A percentile compares a stretch with the other conserved stretches of the same genome.
Conservation (phyloP, 176 grass and related monocot species). For the Carex parvula region DNA sequence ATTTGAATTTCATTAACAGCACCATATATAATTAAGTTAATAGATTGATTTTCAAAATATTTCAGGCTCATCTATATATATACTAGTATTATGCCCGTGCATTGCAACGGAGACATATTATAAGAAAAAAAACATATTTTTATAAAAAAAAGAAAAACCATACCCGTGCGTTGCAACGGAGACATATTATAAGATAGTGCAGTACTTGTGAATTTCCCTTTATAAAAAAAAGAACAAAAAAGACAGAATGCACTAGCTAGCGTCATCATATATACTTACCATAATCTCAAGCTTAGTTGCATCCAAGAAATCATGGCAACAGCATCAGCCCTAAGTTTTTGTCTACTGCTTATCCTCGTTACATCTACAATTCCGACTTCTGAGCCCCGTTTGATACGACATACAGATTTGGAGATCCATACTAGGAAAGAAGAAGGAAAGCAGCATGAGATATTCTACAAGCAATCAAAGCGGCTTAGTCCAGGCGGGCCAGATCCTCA, state of each 20-base stretch:
- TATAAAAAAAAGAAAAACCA: no score
- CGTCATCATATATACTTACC: background rate
- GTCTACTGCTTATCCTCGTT: conserved; percentile 11
- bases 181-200: background rate
- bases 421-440: background rate
- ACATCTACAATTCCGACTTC: conserved; percentile 3
- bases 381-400: background rate
- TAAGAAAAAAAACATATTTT: no score
- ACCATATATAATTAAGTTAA: background rate
- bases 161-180: no score
- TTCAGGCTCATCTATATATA: no score
- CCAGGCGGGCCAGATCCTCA: conserved; percentile 73
- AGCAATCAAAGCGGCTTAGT: conserved; percentile 48
- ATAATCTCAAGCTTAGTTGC: conserved; percentile 13
- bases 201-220: no score
- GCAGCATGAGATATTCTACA: background rate
- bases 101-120: no score
- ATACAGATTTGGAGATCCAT: background rate
- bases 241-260: no score
- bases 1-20: no score
- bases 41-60: background rate
- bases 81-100: no score
- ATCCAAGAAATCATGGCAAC: conserved; percentile 16
- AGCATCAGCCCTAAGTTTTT: conserved; percentile 14
- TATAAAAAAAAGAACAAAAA: no score